Evolutionary conservation across 2,329 filamentous ascomycete genomes (phyloP).

Genomic region (Thielaviopsis punctulata): DNA sequence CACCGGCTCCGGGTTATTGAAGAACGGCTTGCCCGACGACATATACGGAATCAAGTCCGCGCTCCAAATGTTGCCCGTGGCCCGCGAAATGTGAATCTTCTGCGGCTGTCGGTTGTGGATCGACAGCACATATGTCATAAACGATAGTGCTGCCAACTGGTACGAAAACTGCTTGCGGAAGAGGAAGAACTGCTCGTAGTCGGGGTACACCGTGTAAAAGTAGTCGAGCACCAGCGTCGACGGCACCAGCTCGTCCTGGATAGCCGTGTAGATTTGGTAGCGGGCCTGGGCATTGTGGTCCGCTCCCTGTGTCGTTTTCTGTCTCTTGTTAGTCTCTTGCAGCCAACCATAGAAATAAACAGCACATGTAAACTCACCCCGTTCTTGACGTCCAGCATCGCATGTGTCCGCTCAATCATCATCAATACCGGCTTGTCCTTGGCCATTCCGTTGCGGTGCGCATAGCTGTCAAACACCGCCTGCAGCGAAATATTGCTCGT

Average conservation of each 20-base stretch:
- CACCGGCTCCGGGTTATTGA: constrained; percentile 88
- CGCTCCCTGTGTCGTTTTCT: constrained; percentile 17
- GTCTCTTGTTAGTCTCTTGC: background rate
- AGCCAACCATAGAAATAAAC: too few relatives aligned
- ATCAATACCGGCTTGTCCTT: constrained; percentile 94
- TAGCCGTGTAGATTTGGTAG: constrained; percentile 83
- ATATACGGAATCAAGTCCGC: constrained; percentile 86
- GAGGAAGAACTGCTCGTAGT: constrained; percentile 90
- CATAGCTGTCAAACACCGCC: constrained; percentile 91
- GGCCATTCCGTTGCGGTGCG: constrained; percentile 65
- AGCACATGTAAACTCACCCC: constrained; percentile 26
- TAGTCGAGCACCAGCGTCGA: constrained; percentile 69
- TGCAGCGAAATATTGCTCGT: constrained; percentile 86
- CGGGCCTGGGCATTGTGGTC: constrained; percentile 56
- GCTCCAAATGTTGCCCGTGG: constrained; percentile 87
- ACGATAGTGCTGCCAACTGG: constrained; percentile 84
- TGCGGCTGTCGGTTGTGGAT: constrained; percentile 93
- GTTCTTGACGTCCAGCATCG: constrained; percentile 52
- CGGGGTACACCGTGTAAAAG: constrained; percentile 74
- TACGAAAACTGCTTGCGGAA: constrained; percentile 96
- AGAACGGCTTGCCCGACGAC: constrained; percentile 67
- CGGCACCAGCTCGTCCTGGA: constrained; percentile 86
- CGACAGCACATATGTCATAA: constrained; percentile 97
- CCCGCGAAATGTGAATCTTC: constrained; percentile 81
- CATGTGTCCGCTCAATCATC: constrained; percentile 83